Percentiles rank a stretch among this genome's conserved stretches.
These are phyloP conservation scores for Bruguiera hainesii DNA, from an alignment of 441 rosid genomes.

Conservation along the genomic window DNA sequence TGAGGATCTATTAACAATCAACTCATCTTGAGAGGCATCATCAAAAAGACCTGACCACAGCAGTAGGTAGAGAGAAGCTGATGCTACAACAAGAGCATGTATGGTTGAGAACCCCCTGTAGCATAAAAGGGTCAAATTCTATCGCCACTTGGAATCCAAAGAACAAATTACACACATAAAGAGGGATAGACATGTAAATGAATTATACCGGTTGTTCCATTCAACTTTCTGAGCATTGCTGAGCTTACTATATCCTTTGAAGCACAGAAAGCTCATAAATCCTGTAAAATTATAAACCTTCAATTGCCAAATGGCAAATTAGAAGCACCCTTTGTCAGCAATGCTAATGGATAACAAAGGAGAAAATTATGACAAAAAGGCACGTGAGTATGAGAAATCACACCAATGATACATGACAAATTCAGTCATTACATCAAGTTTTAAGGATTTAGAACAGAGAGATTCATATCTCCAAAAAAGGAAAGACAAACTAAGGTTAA, in stretches of 20 bases:
- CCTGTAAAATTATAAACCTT: constrained; percentile 71
- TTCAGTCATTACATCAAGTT: background rate
- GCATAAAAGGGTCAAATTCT: constrained; percentile 11
- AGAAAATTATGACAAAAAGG: background rate
- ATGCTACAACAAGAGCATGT: constrained; percentile 63
- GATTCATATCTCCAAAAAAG: background rate
- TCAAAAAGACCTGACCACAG: constrained; percentile 53
- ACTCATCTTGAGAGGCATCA: constrained; percentile 45
- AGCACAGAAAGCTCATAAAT: constrained; percentile 42
- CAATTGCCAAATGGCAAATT: constrained; percentile 18
- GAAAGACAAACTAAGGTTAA: background rate
- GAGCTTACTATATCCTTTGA: constrained; percentile 54
- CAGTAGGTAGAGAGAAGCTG: constrained; percentile 60
- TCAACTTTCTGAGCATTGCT: constrained; percentile 48
- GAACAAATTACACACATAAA: background rate
- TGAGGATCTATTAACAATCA: constrained; percentile 48
- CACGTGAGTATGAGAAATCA: background rate
- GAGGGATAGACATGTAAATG: background rate
- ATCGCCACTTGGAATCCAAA: background rate
- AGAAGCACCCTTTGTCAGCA: constrained; percentile 3
- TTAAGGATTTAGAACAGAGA: background rate
- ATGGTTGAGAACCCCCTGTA: constrained; percentile 83
- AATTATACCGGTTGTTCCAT: constrained; percentile 74
- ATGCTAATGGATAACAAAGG: background rate
- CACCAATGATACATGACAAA: background rate